Evolutionary conservation across 805 yeast species (phyloP), one percentile per base, ranked within the genome.

Genomic region (Candida vaughaniae): DNA sequence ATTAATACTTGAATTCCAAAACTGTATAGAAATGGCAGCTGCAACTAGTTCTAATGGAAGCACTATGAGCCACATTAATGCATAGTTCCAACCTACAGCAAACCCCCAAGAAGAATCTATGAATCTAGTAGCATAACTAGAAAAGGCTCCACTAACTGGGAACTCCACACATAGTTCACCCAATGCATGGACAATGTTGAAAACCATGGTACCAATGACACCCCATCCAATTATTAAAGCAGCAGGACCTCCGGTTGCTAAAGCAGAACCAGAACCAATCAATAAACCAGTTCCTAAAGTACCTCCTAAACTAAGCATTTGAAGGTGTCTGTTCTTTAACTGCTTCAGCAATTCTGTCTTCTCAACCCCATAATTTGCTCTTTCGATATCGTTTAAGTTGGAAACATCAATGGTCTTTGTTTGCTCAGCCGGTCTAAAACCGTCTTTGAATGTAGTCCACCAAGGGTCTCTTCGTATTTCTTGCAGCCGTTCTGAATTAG

Each of bases 281-380:
- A 73, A 66, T 33, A 73, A 56, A 29, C 78, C 79, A 7, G 86
- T 80, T 52, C 89, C 87, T 40, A 82, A 76, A 43, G 82, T 73
- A 46, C 86, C 85, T 38, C 85, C 88, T 37, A 82, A 71, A 25
- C 87, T 82, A 43, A 80, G 76, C 80, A 80, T 75, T 56, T 78
- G 83, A 38, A 75, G 62, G 39, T 75, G 79, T 52, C 79, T 65
- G 38, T 53, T 48, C 42, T 66, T 65, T 41, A 75, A 60, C 23
- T 70, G 66, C 46, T 76, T 57, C 29, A 61, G 62, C 64, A 66
- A 60, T 6, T 66, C 70, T 33, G 57, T 46, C 80, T 40, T 44
- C 19, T 51, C 46, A 14, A 64, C 56, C 23, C 60, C 64, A 4
- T 50, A 43, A 34, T 64, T 62, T 15, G 68, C 70, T 27, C 45